These are phyloP conservation scores for Penicillium sp. DNA, from an alignment of 2,329 filamentous ascomycete genomes.

Conservation along the genomic window DNA sequence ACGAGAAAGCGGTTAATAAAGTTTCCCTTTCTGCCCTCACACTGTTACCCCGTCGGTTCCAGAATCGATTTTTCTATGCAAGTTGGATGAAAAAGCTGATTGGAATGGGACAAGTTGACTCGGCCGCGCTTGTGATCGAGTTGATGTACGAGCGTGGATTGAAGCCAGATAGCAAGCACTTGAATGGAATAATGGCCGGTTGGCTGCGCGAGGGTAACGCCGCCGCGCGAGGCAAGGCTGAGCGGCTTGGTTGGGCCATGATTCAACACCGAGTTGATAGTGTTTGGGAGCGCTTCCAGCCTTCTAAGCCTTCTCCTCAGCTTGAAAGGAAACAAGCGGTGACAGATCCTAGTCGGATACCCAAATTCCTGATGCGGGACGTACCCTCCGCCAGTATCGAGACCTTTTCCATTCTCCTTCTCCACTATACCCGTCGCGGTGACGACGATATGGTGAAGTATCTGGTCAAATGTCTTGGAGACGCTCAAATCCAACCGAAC, in stretches of 20 bases:
- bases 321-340: constrained; percentile 33
- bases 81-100: constrained; percentile 89
- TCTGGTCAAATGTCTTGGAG: constrained; percentile 65
- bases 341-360: constrained; percentile 33
- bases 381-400: constrained; percentile 70
- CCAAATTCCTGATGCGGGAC: constrained; percentile 44
- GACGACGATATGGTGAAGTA: constrained; percentile 62
- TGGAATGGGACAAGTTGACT: constrained; percentile 70
- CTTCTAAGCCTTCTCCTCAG: constrained; percentile 25
- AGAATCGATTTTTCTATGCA: constrained; percentile 81
- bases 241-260: constrained; percentile 76
- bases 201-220: constrained; percentile 69
- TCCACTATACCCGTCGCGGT: constrained; percentile 69
- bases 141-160: constrained; percentile 74
- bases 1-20: constrained; percentile 50
- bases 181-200: constrained; percentile 81
- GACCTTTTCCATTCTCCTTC: constrained; percentile 75
- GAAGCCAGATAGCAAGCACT: constrained; percentile 71
- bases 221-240: constrained; percentile 63
- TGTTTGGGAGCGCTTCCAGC: constrained; percentile 52
- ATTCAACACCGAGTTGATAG: constrained; percentile 69
- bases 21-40: constrained; percentile 56
- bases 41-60: constrained; percentile 56
- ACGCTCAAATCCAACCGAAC: constrained; percentile 69
- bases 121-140: constrained; percentile 72